A percentile compares a stretch with the other conserved stretches of the same genome.
phyloP scores from a whole-genome alignment of 208 protist genomes.

The Wallacemonas sp. region DNA sequence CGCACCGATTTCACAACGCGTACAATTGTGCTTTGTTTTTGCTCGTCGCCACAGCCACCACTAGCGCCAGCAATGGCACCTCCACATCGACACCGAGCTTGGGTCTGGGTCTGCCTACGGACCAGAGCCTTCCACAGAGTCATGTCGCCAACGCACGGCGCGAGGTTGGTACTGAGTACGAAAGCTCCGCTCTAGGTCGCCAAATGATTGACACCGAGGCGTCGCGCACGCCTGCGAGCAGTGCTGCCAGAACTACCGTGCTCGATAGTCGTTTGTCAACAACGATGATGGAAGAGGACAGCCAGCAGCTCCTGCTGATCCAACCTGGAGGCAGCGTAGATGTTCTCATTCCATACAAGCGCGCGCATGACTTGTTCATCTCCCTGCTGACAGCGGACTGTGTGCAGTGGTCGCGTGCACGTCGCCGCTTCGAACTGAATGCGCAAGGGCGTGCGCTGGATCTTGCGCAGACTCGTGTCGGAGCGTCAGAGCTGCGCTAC shows the following conservation, averaged over 20 bases:
- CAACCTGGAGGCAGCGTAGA: conserved; percentile 31
- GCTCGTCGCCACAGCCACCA: conserved; percentile 14
- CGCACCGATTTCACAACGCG: conserved; percentile 75
- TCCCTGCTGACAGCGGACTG: conserved; percentile 34
- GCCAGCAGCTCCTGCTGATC: conserved; percentile 24
- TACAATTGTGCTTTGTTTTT: conserved; percentile 68
- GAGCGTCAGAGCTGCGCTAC: conserved; percentile 46
- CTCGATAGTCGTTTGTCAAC: no score
- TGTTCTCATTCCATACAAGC: conserved; percentile 40
- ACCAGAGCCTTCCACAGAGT: no score
- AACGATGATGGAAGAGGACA: conserved; percentile 18
- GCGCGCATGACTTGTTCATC: conserved; percentile 26
- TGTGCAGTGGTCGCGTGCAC: conserved; percentile 18
- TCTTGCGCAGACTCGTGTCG: conserved; percentile 18
- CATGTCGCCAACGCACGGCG: no score
- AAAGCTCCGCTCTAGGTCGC: no score
- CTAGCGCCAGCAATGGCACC: not conserved
- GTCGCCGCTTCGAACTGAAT: conserved; percentile 24
- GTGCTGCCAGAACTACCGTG: no score
- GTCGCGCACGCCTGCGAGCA: no score
- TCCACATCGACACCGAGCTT: not conserved
- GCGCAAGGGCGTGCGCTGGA: conserved; percentile 22
- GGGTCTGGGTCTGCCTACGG: no score
- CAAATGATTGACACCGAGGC: no score
- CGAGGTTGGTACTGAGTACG: no score